Percentiles rank a stretch among this genome's conserved stretches.
Evolutionary conservation across 192 early-diverging fungal species (phyloP).

Genomic region (Oehlia diaphana): DNA sequence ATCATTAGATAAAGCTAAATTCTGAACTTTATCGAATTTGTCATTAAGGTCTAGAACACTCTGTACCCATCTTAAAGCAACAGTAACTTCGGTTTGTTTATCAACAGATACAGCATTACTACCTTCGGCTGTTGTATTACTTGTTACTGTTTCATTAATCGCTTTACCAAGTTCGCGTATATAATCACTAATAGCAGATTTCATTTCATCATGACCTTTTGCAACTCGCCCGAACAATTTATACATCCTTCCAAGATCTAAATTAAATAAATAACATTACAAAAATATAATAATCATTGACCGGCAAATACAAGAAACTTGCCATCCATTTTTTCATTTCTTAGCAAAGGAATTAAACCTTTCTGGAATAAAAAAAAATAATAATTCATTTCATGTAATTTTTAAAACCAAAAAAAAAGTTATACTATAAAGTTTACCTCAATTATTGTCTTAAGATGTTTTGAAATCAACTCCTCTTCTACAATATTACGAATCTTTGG

Average conservation of each 20-base stretch:
- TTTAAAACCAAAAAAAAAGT: background rate
- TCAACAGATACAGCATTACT: background rate
- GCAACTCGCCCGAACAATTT: slow-evolving; percentile 71
- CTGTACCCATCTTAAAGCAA: slow-evolving; percentile 84
- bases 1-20: slow-evolving; percentile 63
- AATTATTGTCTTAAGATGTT: slow-evolving; percentile 71
- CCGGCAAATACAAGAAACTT: background rate
- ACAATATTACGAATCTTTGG: slow-evolving; percentile 69
- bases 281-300: background rate
- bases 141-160: slow-evolving; percentile 58
- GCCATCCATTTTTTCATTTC: slow-evolving; percentile 62
- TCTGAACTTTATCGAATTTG: slow-evolving; percentile 74
- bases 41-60: slow-evolving; percentile 76
- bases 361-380: slow-evolving; percentile 31
- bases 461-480: slow-evolving; percentile 74
- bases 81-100: slow-evolving; percentile 30
- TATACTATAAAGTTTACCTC: slow-evolving; percentile 35
- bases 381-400: background rate
- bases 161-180: slow-evolving; percentile 61
- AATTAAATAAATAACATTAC: background rate
- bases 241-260: slow-evolving; percentile 82
- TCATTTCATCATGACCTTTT: slow-evolving; percentile 64
- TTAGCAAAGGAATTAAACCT: slow-evolving; percentile 73
- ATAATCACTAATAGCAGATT: slow-evolving; percentile 53
- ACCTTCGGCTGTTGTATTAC: slow-evolving; percentile 24